phyloP scores from a whole-genome alignment of 371 early-diverging fungal genomes.

The Mycotypha africana region DNA sequence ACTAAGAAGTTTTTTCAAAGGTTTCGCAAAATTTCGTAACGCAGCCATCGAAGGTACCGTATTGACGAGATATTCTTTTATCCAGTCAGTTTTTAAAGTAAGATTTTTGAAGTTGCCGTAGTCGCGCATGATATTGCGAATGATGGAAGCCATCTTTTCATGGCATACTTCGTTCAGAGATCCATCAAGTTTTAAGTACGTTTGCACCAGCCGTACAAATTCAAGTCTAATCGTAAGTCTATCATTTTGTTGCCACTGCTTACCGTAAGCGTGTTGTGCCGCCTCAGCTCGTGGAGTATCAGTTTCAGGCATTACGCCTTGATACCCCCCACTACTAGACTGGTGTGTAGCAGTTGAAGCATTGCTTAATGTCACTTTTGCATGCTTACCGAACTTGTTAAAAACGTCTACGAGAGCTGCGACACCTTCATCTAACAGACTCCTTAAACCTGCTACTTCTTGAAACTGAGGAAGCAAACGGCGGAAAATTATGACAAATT shows the following conservation, averaged over 20 bases:
- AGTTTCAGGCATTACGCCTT: constrained; percentile 1
- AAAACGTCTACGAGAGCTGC: constrained; percentile 53
- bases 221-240: constrained; percentile 53
- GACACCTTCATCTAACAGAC: constrained; percentile 48
- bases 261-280: constrained; percentile 49
- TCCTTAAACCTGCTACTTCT: constrained; percentile 16
- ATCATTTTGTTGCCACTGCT: constrained; percentile 69
- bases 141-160: constrained; percentile 49
- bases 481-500: constrained; percentile 53
- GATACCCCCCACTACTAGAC: constrained; percentile 1
- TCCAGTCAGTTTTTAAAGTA: constrained; percentile 47
- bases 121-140: constrained; percentile 48
- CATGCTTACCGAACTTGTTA: constrained; percentile 47
- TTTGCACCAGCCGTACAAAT: constrained; percentile 48
- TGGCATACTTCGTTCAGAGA: constrained; percentile 43
- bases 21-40: constrained; percentile 32
- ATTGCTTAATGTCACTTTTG: constrained; percentile 24
- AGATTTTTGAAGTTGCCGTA: constrained; percentile 37
- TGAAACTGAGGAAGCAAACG: constrained; percentile 43
- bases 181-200: constrained; percentile 44
- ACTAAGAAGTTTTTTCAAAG: constrained; percentile 36
- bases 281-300: constrained; percentile 10
- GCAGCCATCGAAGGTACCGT: constrained; percentile 30
- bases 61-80: constrained; percentile 46
- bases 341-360: background rate